Conservation (phyloP, 2,329 filamentous ascomycete species). For the Exophiala sp. region DNA sequence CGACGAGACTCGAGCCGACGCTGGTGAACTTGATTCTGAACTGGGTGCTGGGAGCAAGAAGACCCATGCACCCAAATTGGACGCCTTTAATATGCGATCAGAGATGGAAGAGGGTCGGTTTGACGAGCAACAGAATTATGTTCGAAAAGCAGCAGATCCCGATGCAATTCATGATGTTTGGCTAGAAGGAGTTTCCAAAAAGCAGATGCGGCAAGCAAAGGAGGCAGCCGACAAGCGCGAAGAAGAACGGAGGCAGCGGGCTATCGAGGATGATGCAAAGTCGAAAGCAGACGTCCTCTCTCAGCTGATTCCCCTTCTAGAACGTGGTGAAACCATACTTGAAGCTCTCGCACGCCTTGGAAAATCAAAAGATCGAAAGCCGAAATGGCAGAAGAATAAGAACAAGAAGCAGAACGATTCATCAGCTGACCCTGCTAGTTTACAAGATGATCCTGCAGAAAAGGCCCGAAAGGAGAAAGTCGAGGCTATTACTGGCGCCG, state of each 20-base stretch:
- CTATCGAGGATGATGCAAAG: slow-evolving; percentile 70
- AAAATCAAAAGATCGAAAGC: slow-evolving; percentile 56
- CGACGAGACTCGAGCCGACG: slow-evolving; percentile 68
- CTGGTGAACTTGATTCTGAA: slow-evolving; percentile 79
- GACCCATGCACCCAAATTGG: slow-evolving; percentile 86
- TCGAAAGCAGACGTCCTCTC: slow-evolving; percentile 70
- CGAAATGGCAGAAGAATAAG: slow-evolving; percentile 40
- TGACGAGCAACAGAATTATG: slow-evolving; percentile 85
- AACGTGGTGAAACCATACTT: slow-evolving; percentile 78
- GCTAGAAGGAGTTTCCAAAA: slow-evolving; percentile 89
- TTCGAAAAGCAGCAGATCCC: slow-evolving; percentile 82
- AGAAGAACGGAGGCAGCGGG: slow-evolving; percentile 67
- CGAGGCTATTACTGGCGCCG: slow-evolving; percentile 79
- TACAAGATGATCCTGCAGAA: slow-evolving; percentile 65
- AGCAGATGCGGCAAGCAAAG: slow-evolving; percentile 83
- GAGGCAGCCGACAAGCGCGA: slow-evolving; percentile 85
- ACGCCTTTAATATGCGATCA: slow-evolving; percentile 88
- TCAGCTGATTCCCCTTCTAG: slow-evolving; percentile 67
- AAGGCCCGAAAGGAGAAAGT: slow-evolving; percentile 68
- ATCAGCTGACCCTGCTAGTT: slow-evolving; percentile 7
- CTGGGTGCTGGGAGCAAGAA: slow-evolving; percentile 87
- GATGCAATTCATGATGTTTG: slow-evolving; percentile 89
- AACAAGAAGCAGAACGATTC: slow-evolving; percentile 38
- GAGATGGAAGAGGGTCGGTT: slow-evolving; percentile 93
- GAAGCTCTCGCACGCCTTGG: slow-evolving; percentile 83